These are phyloP conservation scores for Cicer cuneatum DNA, from an alignment of 306 rosid species.

Conservation along the genomic window DNA sequence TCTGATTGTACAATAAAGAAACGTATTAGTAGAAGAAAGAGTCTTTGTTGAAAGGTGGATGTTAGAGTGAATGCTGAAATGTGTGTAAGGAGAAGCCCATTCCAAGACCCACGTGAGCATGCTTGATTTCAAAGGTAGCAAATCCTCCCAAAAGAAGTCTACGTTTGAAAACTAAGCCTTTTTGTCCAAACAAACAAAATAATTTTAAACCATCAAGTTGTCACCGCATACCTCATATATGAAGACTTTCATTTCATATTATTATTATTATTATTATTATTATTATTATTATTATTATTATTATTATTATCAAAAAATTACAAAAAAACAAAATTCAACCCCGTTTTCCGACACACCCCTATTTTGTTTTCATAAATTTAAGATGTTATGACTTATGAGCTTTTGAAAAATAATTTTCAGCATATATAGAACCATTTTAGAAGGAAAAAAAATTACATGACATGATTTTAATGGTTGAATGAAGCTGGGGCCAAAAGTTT, in stretches of 20 bases:
- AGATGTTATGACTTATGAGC: not conserved
- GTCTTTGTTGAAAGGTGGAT: not conserved
- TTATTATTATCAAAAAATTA: too few species aligned
- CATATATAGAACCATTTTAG: not conserved
- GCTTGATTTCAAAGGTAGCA: not conserved
- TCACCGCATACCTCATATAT: too few species aligned
- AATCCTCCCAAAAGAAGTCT: too few species aligned
- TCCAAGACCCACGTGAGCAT: not conserved
- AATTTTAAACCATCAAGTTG: too few species aligned
- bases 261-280: too few species aligned
- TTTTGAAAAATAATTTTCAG: slow-evolving; percentile 8
- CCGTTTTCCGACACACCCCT: not conserved
- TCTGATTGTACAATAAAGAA: not conserved
- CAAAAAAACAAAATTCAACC: too few species aligned
- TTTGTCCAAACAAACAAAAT: too few species aligned
- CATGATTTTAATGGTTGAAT: slow-evolving; percentile 20
- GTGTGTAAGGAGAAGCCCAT: not conserved
- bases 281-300: too few species aligned
- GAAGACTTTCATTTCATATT: too few species aligned
- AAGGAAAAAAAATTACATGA: not conserved
- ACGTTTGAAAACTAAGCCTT: too few species aligned
- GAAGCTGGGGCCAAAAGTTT: slow-evolving; percentile 2
- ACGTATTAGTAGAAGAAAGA: not conserved
- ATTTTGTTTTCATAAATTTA: not conserved
- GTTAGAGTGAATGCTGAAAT: too few species aligned